Evolutionary conservation across 2,329 filamentous ascomycete species (phyloP).

Genomic region (Sphaerostilbella broomeana): DNA sequence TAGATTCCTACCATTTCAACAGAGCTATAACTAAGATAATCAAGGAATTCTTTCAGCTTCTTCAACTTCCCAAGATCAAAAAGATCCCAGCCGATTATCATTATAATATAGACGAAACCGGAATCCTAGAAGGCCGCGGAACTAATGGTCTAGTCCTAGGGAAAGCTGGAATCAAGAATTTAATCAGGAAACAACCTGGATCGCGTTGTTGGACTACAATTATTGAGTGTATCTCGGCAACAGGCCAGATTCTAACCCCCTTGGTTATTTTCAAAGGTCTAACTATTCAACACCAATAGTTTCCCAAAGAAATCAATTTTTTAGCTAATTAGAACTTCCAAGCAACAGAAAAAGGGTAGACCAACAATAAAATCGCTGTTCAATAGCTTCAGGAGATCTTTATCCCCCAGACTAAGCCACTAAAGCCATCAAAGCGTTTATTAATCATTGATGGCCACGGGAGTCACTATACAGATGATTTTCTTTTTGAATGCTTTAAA

Average conservation of each 20-base stretch:
- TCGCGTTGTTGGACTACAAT: constrained; percentile 17
- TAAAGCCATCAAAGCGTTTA: background rate
- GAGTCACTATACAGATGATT: constrained; percentile 11
- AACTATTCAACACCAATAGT: constrained; percentile 17
- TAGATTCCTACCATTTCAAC: no score
- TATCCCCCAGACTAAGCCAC: background rate
- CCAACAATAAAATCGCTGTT: constrained; percentile 11
- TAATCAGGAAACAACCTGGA: constrained; percentile 11
- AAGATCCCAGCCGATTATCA: no score
- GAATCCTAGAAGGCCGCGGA: no score
- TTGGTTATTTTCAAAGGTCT: constrained; percentile 20
- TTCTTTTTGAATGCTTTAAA: constrained; percentile 8
- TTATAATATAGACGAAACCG: no score
- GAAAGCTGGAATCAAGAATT: no score
- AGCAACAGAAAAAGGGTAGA: constrained; percentile 18
- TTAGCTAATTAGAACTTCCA: constrained; percentile 16
- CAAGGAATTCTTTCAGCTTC: no score
- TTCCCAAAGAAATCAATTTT: constrained; percentile 13
- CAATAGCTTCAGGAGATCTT: background rate
- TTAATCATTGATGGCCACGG: constrained; percentile 10
- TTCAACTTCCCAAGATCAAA: no score
- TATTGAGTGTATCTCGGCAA: constrained; percentile 17
- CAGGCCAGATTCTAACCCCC: constrained; percentile 7
- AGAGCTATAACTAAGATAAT: no score
- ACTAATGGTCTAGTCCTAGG: no score